Base-by-base conservation (phyloP, 1,284 basidiomycete species). In the Ustilago cynodontis region DNA sequence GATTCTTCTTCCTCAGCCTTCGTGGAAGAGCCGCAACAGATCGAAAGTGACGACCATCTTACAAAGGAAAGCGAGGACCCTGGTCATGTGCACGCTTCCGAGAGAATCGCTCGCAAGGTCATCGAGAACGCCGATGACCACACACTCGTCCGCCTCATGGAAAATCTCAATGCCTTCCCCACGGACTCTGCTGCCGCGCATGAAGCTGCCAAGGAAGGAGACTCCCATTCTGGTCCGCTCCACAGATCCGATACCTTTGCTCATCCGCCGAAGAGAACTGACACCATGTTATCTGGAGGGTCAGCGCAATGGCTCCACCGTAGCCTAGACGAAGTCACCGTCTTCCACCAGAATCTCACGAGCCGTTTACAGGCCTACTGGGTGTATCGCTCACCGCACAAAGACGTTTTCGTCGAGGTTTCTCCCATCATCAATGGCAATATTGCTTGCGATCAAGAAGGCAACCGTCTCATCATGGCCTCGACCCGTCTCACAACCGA, bases 321-420 rank as follows among this genome's bases (percentile, higher is more conserved):
- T 20, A 74, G 68, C 28, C 22, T 78, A 13, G 79, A 81, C 13
- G 81, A 83, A 52, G 55, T 83, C 11, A 54, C 74, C 3, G 35
- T 54, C 16, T 80, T 83, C 29, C 71, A 76, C 39, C 58, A 65
- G 2, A 82, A 79, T 33, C 69, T 83, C 28, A 55, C 71, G 7
- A 37, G 59, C 7, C 67, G 81, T 11, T 66, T 83, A 28, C 47
- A 69, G 26, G 78, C 70, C 37, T 82, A 82, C 29, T 83, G 81
- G 81, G 76, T 78, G 39, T 82, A 81, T 43, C 65, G 80, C 37
- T 77, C 67, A 3, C 66, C 73, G 1, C 54, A 71, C 33, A 60
- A 65, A 14, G 66, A 78, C 16, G 77, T 83, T 10, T 58, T 61
- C 26, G 69, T 83, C 52, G 80, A 83, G 28, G 49, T 83, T 16